Evolutionary conservation across 164 flowering plant genomes (phyloP), one percentile per base, ranked within the genome.

Genomic region (Taxillus chinensis): DNA sequence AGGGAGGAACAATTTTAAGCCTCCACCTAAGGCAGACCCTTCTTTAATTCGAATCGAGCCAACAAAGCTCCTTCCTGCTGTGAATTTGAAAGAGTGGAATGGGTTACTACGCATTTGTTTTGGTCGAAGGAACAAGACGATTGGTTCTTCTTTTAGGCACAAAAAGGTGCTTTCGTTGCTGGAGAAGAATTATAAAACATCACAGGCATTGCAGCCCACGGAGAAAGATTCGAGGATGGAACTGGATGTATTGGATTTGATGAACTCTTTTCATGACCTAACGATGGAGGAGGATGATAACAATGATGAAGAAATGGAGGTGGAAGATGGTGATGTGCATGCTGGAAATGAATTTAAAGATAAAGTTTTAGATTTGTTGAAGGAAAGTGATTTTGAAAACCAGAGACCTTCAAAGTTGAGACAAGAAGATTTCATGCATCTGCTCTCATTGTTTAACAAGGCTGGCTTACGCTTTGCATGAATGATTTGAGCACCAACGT

Each of bases 41-140:
- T 93, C 97, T 39, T 96, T 90, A 0, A 96, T 93, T 16, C 68
- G 98, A 64, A 90, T 93, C 39, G 97, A 90, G 70, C 97, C 98
- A 2, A 73, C 91, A 67, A 90, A 79, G 58, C 96, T 96, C 0
- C 46, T 43, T 43, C 46, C 46, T 6, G 46, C 46, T 6, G 46
- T 43, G 10, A 43, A 43, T 43, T 1, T 43, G 46, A 43, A 43
- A 9, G 46, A 43, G 10, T 43, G 46, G 46, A 43, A 9, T 9
- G 2, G 46, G 10, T 9, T 43, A 9, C 46, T 6, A 43, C 2
- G 10, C 46, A 6, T 43, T 9, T 43, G 46, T 43, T 43, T 43
- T 43, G 0, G 46, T 9, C 7, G 46, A 9, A 43, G 10, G 46
- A 43, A 43, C 46, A 43, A 43, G 10, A 43, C 46, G 10, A 6